Evolutionary conservation across 305 asterid genomes (phyloP), one percentile per base, ranked within the genome.

Genomic region (Solanum hybrid): DNA sequence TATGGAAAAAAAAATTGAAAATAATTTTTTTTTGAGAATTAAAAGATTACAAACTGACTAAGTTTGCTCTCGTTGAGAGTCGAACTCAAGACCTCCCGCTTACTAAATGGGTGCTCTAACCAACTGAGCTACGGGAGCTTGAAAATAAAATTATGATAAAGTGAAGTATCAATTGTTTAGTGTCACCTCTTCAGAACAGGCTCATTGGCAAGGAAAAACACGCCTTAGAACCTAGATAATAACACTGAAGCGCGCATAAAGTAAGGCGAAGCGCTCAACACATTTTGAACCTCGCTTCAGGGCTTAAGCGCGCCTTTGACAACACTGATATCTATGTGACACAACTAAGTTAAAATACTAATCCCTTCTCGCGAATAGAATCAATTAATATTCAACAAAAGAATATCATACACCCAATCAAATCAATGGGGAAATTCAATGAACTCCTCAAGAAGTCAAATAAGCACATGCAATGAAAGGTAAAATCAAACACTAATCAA

Each of bases 61-160:
- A 7, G 72, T 57, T 1, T 96, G 98, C 98, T 95, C 94, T 97
- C 91, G 91, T 95, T 95, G 97, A 96, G 97, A 97, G 96, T 94
- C 87, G 96, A 97, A 95, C 98, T 96, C 96, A 95, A 94, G 97
- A 95, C 98, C 98, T 97, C 98, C 98, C 97, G 98, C 96, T 95
- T 95, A 95, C 99, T 95, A 96, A 97, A 96, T 97, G 96, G 98
- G 97, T 95, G 98, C 98, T 95, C 97, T 95, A 96, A 96, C 98
- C 96, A 97, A 95, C 98, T 95, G 98, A 96, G 99, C 98, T 93
- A 93, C 90, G 93, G 95, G 92, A 95, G 75, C 75, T 65, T 61
- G 0, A 61, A 61, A 61, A 3, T 61, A 61, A 57, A 65, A 65
- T 65, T 65, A 65, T 65, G 73, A 65, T 65, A 65, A 65, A 22